Conservation (phyloP, 768 basidiomycete species). For the Guyanaporus albipodus region DNA sequence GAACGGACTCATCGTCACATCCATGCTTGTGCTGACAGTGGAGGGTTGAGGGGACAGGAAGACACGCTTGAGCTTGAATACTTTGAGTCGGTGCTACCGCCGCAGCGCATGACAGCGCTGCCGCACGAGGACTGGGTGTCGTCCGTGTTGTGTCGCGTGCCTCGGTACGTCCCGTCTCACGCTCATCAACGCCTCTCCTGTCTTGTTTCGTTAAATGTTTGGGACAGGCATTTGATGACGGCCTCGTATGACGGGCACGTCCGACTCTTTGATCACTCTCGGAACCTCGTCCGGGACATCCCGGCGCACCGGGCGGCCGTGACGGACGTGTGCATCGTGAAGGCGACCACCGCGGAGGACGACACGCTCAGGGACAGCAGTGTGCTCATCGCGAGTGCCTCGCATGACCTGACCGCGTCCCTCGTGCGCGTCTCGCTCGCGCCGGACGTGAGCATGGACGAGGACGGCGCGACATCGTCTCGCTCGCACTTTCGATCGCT, state of each 20-base stretch:
- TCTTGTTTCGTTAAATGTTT: neutral
- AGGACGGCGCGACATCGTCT: too few relatives aligned
- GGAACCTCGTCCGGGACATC: conserved; percentile 48
- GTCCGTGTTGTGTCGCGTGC: conserved; percentile 24
- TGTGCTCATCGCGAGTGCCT: conserved; percentile 58
- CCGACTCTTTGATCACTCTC: conserved; percentile 69
- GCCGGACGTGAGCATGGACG: too few relatives aligned
- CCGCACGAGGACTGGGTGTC: conserved; percentile 91
- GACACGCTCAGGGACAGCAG: too few relatives aligned
- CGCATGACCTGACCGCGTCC: conserved; percentile 74
- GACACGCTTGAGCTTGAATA: conserved; percentile 92
- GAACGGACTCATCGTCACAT: too few relatives aligned
- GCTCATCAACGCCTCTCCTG: neutral
- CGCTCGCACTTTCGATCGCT: conserved; percentile 27
- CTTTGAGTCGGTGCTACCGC: conserved; percentile 84
- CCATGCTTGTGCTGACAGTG: too few relatives aligned
- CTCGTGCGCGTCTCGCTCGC: conserved; percentile 36
- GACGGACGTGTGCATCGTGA: conserved; percentile 58
- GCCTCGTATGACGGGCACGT: conserved; percentile 79
- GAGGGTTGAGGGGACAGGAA: too few relatives aligned
- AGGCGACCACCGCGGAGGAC: conserved; percentile 27
- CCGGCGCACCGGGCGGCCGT: conserved; percentile 61
- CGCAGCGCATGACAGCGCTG: conserved; percentile 71
- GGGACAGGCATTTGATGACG: conserved; percentile 65
- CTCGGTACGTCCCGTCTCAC: conserved; percentile 13